These are phyloP conservation scores for Hymenotorrendiella dingleyae DNA, from an alignment of 2,329 filamentous ascomycete genomes.

Conservation along the genomic window DNA sequence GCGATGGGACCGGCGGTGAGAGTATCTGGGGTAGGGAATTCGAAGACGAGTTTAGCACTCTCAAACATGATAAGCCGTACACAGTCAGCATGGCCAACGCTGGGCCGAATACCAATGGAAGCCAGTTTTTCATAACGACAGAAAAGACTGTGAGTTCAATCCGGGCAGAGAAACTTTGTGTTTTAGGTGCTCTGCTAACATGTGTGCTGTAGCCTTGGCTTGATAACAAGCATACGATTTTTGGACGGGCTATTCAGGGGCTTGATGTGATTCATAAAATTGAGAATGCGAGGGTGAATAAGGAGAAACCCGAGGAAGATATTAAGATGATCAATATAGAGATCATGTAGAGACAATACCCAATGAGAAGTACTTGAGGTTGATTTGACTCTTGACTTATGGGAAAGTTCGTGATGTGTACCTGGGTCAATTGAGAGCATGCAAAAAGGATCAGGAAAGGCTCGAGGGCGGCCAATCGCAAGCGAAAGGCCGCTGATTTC, in stretches of 20 bases:
- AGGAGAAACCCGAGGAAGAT: constrained; percentile 92
- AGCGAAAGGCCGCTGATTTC: too few species aligned
- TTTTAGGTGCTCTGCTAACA: constrained; percentile 11
- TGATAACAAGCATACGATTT: constrained; percentile 94
- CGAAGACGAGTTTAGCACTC: constrained; percentile 83
- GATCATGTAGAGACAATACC: constrained; percentile 32
- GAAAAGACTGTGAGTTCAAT: constrained; percentile 71
- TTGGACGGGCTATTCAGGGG: constrained; percentile 83
- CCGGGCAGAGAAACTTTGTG: too few species aligned
- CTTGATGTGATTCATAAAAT: constrained; percentile 95
- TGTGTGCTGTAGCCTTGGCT: constrained; percentile 71
- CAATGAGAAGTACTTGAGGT: too few species aligned
- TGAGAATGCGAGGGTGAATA: constrained; percentile 79
- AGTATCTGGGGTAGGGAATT: constrained; percentile 92
- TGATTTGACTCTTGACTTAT: too few species aligned
- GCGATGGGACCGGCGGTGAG: constrained; percentile 84
- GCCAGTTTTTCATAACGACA: constrained; percentile 97
- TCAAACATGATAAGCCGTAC: constrained; percentile 94
- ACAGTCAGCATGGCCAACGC: constrained; percentile 98
- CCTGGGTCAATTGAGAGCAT: too few species aligned
- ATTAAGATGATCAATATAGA: constrained; percentile 92
- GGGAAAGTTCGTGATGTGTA: too few species aligned
- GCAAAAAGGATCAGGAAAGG: too few species aligned
- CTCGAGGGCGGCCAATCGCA: too few species aligned
- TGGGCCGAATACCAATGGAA: constrained; percentile 89